Evolutionary conservation across 108 stramenopile genomes (phyloP).

Genomic region (Bacterosira constricta): DNA sequence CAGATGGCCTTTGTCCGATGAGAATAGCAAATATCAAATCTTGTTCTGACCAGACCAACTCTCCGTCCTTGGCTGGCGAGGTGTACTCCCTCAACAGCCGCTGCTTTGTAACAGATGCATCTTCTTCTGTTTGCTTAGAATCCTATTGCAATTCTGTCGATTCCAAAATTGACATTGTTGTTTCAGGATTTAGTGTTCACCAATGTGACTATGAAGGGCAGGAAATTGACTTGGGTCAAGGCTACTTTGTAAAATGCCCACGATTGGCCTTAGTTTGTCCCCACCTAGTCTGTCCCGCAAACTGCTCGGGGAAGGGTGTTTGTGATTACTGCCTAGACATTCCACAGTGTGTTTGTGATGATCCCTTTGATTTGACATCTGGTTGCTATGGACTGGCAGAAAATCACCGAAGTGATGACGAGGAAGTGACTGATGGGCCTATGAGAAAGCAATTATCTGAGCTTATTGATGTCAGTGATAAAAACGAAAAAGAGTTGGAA

Average conservation of each 20-base stretch:
- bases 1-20: slow-evolving; percentile 33
- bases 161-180: slow-evolving; percentile 47
- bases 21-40: slow-evolving; percentile 35
- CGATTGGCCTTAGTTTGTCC: slow-evolving; percentile 48
- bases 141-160: slow-evolving; percentile 50
- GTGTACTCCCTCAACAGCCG: slow-evolving; percentile 40
- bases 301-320: slow-evolving; percentile 52
- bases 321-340: slow-evolving; percentile 48
- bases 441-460: too few relatives aligned
- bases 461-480: too few relatives aligned
- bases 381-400: slow-evolving; percentile 34
- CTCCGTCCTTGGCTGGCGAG: slow-evolving; percentile 30
- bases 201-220: slow-evolving; percentile 58
- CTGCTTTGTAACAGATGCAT: slow-evolving; percentile 42
- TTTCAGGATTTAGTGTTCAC: slow-evolving; percentile 30
- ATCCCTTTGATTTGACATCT: slow-evolving; percentile 40
- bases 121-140: slow-evolving; percentile 41
- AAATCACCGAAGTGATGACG: background rate
- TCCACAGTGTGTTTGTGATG: slow-evolving; percentile 42
- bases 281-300: slow-evolving; percentile 45
- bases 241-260: slow-evolving; percentile 31
- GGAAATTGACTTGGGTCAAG: slow-evolving; percentile 32
- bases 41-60: slow-evolving; percentile 29
- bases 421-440: background rate
- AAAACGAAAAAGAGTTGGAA: too few relatives aligned